Conservation (phyloP, 371 early-diverging fungal species). For the Capniomyces stellatus region DNA sequence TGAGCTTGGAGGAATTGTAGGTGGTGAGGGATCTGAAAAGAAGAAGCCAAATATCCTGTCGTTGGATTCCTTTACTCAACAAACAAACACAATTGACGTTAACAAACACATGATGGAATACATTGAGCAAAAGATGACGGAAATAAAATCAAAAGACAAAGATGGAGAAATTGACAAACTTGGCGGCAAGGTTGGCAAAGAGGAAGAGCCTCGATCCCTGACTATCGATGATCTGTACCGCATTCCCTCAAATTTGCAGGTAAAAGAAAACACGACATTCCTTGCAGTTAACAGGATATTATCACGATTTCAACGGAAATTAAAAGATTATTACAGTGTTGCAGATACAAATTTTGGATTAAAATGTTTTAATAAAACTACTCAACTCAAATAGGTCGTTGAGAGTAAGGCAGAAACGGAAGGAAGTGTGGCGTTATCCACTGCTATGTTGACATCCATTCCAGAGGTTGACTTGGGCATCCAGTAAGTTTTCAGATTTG, state of each 20-base stretch:
- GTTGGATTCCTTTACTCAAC: conserved; percentile 55
- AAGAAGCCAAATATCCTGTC: conserved; percentile 24
- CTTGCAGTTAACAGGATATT: no score
- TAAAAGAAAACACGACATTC: no score
- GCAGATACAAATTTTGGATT: conserved; percentile 11
- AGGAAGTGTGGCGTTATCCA: conserved; percentile 70
- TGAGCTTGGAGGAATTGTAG: conserved; percentile 13
- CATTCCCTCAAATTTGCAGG: no score
- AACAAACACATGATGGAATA: conserved; percentile 80
- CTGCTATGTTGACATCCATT: conserved; percentile 80
- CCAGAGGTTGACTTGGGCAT: conserved; percentile 86
- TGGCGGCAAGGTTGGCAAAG: conserved; percentile 6
- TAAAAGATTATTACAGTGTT: conserved; percentile 29
- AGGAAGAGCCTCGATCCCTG: background rate
- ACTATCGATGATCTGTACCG: no score
- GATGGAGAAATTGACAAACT: conserved; percentile 19
- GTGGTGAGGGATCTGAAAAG: conserved; percentile 1
- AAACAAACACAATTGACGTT: conserved; percentile 65
- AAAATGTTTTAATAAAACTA: background rate
- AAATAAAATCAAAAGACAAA: conserved; percentile 31
- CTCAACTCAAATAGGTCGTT: background rate
- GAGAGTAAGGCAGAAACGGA: conserved; percentile 34
- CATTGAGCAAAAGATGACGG: conserved; percentile 46
- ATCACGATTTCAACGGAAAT: background rate
- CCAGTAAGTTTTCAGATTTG: conserved; percentile 33